phyloP scores from a whole-genome alignment of 139 green algal species.

The Chlamydomonas asymmetrica region DNA sequence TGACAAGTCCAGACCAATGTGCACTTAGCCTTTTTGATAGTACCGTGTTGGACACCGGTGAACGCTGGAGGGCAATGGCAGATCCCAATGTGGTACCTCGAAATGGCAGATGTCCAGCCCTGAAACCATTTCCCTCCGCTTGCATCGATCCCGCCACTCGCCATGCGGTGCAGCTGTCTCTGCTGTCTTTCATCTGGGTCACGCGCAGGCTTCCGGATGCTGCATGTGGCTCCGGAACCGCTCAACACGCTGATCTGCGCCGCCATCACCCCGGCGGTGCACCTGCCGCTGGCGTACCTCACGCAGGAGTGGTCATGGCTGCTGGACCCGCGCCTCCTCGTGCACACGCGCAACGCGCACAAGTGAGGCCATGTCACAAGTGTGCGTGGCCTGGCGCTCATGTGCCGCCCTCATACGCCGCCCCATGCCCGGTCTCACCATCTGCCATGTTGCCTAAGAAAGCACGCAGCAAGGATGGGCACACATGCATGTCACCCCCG shows the following conservation, averaged over 20 bases:
- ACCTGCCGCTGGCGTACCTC: conserved; percentile 17
- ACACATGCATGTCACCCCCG: too few relatives aligned
- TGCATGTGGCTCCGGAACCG: conserved; percentile 9
- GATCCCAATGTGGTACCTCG: neutral
- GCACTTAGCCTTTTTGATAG: too few relatives aligned
- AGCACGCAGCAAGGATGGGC: too few relatives aligned
- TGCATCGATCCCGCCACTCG: neutral
- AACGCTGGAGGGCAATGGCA: too few relatives aligned
- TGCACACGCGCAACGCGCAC: conserved; percentile 20
- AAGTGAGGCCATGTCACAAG: too few relatives aligned
- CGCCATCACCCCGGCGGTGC: conserved; percentile 3
- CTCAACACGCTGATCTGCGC: conserved; percentile 5
- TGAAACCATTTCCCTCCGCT: neutral
- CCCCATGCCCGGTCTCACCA: too few relatives aligned
- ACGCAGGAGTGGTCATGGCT: conserved; percentile 7
- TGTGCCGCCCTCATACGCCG: too few relatives aligned
- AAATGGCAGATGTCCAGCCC: neutral
- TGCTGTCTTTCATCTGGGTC: neutral
- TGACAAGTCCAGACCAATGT: neutral
- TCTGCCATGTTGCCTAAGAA: too few relatives aligned
- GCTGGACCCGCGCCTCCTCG: conserved; percentile 3
- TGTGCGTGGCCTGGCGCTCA: too few relatives aligned
- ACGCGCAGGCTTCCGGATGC: neutral
- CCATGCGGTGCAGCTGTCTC: neutral
- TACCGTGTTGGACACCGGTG: too few relatives aligned